phyloP scores from a whole-genome alignment of 202 grass and related monocot species.

The Carex arenaria region DNA sequence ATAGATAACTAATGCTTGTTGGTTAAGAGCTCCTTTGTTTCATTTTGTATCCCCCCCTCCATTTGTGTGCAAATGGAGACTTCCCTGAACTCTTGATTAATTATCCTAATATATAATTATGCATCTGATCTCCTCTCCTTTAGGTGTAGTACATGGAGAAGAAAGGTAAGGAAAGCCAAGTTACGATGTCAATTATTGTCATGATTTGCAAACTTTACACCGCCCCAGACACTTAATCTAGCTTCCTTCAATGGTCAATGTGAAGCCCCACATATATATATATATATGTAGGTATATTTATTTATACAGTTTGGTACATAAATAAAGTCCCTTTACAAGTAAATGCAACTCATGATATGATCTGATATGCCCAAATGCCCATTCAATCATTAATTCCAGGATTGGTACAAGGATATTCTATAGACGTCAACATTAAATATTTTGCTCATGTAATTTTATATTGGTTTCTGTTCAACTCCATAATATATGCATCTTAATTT shows the following conservation, averaged over 20 bases:
- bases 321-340: constrained; percentile 8
- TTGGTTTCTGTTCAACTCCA: constrained; percentile 3
- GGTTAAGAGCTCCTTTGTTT: no score
- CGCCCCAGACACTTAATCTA: neutral
- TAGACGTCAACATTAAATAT: neutral
- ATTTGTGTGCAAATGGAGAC: neutral
- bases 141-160: neutral
- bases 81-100: neutral
- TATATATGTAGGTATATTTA: neutral
- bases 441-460: neutral
- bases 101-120: neutral
- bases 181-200: neutral
- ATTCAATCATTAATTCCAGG: neutral
- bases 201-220: constrained; percentile 1
- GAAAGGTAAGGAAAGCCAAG: neutral
- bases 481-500: constrained; percentile 9
- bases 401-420: neutral
- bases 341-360: neutral
- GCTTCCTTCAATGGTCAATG: constrained; percentile 1
- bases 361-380: neutral
- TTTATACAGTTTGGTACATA: constrained; percentile 3
- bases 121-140: neutral
- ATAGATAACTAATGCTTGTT: no score
- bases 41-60: neutral
- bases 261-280: neutral